Percentiles rank a stretch among this genome's conserved stretches.
phyloP scores from a whole-genome alignment of 164 flowering plant genomes.

The Sedum album region DNA sequence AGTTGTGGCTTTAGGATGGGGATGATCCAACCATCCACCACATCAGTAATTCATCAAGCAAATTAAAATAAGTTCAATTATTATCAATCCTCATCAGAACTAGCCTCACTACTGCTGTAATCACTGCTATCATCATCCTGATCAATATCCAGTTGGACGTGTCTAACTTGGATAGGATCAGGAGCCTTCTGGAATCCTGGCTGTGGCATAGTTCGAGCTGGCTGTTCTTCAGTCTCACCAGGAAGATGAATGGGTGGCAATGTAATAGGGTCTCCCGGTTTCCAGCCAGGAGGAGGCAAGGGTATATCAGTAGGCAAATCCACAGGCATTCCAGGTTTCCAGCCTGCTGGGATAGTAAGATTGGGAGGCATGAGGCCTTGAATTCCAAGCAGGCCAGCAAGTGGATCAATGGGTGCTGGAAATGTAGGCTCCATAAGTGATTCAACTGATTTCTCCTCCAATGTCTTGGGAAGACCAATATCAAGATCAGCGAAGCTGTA shows the following conservation, averaged over 20 bases:
- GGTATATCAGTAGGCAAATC: conserved; percentile 65
- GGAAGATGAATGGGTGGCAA: conserved; percentile 53
- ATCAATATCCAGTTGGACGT: conserved; percentile 76
- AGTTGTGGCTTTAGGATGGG: background rate
- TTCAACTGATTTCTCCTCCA: conserved; percentile 50
- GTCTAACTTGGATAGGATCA: conserved; percentile 63
- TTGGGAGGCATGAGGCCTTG: conserved; percentile 53
- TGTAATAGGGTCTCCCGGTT: conserved; percentile 76
- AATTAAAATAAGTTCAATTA: conserved; percentile 15
- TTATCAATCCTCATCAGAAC: conserved; percentile 70
- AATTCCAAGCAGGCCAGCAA: conserved; percentile 29
- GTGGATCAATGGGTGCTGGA: conserved; percentile 26
- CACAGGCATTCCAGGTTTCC: conserved; percentile 98
- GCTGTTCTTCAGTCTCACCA: conserved; percentile 41
- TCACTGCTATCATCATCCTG: conserved; percentile 77
- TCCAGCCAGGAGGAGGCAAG: conserved; percentile 85
- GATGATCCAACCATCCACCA: too few species aligned
- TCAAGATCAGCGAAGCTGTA: conserved; percentile 78
- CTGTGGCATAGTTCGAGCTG: conserved; percentile 27
- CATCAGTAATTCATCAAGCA: too few species aligned
- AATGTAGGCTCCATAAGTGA: conserved; percentile 50
- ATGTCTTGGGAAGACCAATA: conserved; percentile 66
- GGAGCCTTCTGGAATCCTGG: conserved; percentile 37
- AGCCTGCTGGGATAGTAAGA: conserved; percentile 66
- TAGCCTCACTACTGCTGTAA: conserved; percentile 59